Evolutionary conservation across 805 yeast species (phyloP).

Genomic region (Candida hispaniensis): DNA sequence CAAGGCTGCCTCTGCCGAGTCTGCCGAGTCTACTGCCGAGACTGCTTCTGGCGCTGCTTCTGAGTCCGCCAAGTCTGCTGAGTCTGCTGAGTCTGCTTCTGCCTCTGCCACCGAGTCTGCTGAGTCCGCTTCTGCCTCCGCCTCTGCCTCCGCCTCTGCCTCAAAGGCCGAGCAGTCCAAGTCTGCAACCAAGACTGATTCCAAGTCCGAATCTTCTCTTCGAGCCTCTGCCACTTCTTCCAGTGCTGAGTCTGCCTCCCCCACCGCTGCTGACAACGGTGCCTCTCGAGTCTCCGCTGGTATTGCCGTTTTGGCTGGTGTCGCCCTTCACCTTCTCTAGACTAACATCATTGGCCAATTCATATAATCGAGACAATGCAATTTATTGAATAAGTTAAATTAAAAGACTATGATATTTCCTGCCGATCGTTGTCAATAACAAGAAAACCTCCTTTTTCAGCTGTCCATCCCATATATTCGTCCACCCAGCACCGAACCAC

Average conservation of each 20-base stretch:
- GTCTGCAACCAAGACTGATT: neutral
- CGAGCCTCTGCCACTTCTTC: too few species aligned
- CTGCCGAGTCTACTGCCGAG: neutral
- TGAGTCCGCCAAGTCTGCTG: conserved; percentile 3
- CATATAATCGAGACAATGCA: too few species aligned
- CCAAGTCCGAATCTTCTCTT: conserved; percentile 1
- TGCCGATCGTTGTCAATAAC: conserved; percentile 8
- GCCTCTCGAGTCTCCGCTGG: conserved; percentile 1
- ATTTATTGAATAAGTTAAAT: too few species aligned
- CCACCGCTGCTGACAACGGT: conserved; percentile 1
- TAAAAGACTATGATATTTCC: too few species aligned
- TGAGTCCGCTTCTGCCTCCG: conserved; percentile 1
- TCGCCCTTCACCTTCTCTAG: conserved; percentile 15
- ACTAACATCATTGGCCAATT: too few species aligned
- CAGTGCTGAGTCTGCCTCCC: too few species aligned
- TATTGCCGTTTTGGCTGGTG: conserved; percentile 14
- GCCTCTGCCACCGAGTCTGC: conserved; percentile 2
- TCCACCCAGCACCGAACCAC: conserved; percentile 63
- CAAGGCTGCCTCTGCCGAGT: conserved; percentile 3
- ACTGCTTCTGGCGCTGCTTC: neutral
- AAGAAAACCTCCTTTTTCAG: conserved; percentile 37
- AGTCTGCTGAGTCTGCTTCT: conserved; percentile 1
- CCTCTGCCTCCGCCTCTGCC: conserved; percentile 1
- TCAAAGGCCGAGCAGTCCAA: too few species aligned
- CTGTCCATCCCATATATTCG: conserved; percentile 58